phyloP scores from a whole-genome alignment of 2,329 filamentous ascomycete genomes.

The Bipolaris sorokiniana region DNA sequence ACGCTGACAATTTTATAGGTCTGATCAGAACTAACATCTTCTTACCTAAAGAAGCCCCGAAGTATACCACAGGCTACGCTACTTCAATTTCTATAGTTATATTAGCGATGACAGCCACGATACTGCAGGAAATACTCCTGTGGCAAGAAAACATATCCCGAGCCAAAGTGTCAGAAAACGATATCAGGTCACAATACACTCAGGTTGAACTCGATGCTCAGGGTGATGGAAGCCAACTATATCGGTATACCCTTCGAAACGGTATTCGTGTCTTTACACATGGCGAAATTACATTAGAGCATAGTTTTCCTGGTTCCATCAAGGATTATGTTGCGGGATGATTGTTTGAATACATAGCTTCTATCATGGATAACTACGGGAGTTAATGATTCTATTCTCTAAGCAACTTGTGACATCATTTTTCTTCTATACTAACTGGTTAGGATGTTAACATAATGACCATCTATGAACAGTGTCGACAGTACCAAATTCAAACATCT shows the following conservation, averaged over 20 bases:
- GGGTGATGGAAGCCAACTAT: neutral
- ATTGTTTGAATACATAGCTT: neutral
- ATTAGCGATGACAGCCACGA: neutral
- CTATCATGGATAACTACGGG: neutral
- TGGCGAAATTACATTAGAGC: neutral
- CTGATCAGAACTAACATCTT: neutral
- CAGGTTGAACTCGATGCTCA: neutral
- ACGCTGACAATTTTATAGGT: neutral
- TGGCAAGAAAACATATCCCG: neutral
- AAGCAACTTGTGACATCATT: neutral
- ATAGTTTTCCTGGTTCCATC: neutral
- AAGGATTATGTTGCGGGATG: neutral
- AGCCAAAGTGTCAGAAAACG: neutral
- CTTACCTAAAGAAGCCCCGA: neutral
- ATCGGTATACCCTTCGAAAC: neutral
- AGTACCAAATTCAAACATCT: neutral
- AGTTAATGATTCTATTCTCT: neutral
- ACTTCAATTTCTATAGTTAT: neutral
- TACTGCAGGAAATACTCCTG: neutral
- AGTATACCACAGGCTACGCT: neutral
- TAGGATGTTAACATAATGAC: neutral
- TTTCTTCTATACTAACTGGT: conserved; percentile 44
- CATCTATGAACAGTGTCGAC: neutral
- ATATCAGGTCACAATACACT: neutral
- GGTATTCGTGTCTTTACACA: neutral